Base-by-base conservation (phyloP, 1,284 basidiomycete genomes). In the Taiwanofungus camphoratus region DNA sequence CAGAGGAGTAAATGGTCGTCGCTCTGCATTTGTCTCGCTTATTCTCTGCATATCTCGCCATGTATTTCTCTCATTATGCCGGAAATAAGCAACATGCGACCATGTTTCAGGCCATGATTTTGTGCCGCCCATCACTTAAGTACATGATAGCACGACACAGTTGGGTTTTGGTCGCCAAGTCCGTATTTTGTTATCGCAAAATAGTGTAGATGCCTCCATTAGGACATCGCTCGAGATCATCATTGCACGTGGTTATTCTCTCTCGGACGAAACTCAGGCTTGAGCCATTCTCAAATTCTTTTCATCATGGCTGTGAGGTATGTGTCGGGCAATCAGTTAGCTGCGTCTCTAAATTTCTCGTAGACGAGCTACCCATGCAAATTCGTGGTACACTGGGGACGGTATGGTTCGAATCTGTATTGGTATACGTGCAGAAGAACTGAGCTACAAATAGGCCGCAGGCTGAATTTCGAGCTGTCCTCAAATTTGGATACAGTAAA, bases 381-480 rank as follows among this genome's bases (percentile, higher is more conserved):
- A 88, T 18, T 86, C 82, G 46, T 98, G 94, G 94, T 98, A 98
- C 64, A 82, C 81, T 8, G 70, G 66, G 41, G 71, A 87, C 53
- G 71, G 91, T 87, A 60, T 42, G 71, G n/a, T n/a, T n/a, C 41
- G 20, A 38, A 35, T 9, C 13, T 36, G 22, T 34, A 30, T 27
- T 24, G 20, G 23, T 38, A 6, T 8, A 12, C 18, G 16, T 15
- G 29, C 20, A n/a, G 16, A 22, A 30, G 7, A 31, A 30, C 27
- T 36, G 16, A 20, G 20, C 12, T 38, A 5, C 21, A 9, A 21
- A 13, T 42, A 92, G 90, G 66, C 13, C 53, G 64, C 22, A 63
- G 69, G 36, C 74, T 95, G 11, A 62, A 77, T 50, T 51, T 60
- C 2, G 77, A 95, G 58, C 73, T 97, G 23, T 57, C 70, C 1